phyloP scores from a whole-genome alignment of 2,329 filamentous ascomycete genomes.

The Nigrospora osmanthi region DNA sequence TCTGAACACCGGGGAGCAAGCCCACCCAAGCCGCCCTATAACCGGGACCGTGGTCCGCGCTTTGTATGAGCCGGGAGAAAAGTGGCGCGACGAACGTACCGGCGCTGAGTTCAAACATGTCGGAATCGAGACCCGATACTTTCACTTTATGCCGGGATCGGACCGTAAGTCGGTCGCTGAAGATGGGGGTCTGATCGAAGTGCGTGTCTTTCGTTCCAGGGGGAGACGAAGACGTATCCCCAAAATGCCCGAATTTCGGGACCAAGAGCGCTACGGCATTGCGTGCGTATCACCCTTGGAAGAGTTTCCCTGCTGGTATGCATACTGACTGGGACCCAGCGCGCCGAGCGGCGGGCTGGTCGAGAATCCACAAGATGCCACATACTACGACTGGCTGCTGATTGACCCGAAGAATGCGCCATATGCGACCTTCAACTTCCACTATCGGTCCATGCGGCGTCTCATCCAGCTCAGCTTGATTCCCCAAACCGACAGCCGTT shows the following conservation, averaged over 20 bases:
- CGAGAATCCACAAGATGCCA: slow-evolving; percentile 39
- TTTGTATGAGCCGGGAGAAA: slow-evolving; percentile 38
- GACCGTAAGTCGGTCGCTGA: slow-evolving; percentile 32
- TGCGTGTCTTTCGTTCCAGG: slow-evolving; percentile 44
- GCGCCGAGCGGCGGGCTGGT: slow-evolving; percentile 45
- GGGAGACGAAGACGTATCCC: slow-evolving; percentile 34
- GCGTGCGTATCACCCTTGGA: slow-evolving; percentile 29
- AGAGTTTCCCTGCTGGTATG: not conserved
- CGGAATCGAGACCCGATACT: slow-evolving; percentile 41
- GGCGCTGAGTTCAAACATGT: slow-evolving; percentile 21
- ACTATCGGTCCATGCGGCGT: slow-evolving; percentile 46
- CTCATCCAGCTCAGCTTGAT: slow-evolving; percentile 41
- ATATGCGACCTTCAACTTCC: slow-evolving; percentile 45
- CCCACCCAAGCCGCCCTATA: slow-evolving; percentile 9
- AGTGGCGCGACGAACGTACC: slow-evolving; percentile 30
- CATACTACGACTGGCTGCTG: slow-evolving; percentile 44
- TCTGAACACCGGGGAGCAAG: not conserved
- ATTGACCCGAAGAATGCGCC: slow-evolving; percentile 43
- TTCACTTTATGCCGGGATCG: slow-evolving; percentile 36
- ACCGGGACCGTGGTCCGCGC: slow-evolving; percentile 34
- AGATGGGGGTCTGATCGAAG: slow-evolving; percentile 48
- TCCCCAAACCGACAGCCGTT: slow-evolving; percentile 15
- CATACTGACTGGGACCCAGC: slow-evolving; percentile 20
- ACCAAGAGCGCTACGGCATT: slow-evolving; percentile 43
- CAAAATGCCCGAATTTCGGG: slow-evolving; percentile 32